Percentiles rank a stretch among this genome's conserved stretches.
Conservation (phyloP, 108 stramenopile species). For the Nitzschia inconspicua region DNA sequence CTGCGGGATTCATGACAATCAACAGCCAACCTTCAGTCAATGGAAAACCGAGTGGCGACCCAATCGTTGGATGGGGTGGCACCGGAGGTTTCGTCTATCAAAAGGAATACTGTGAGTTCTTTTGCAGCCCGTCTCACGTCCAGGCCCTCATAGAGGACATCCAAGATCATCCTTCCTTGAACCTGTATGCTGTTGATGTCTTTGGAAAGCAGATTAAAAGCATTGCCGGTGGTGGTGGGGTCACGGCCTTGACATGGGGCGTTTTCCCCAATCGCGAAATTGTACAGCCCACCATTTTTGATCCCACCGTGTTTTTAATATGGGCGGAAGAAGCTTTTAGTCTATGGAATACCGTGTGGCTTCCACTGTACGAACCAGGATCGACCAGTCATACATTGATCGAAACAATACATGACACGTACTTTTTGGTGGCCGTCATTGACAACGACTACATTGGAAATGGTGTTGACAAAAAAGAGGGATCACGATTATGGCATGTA, state of each 20-base stretch:
- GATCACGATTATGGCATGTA: too few species aligned
- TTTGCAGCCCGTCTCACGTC: constrained; percentile 78
- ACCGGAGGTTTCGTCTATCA: constrained; percentile 93
- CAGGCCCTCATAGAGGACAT: constrained; percentile 60
- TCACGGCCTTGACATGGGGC: constrained; percentile 93
- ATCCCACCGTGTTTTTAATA: constrained; percentile 87
- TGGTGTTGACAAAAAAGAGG: too few species aligned
- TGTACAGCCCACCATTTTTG: constrained; percentile 97
- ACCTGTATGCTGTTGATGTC: constrained; percentile 82
- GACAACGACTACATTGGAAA: constrained; percentile 91
- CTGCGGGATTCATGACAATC: constrained; percentile 89
- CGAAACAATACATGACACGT: constrained; percentile 85
- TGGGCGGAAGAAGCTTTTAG: constrained; percentile 96
- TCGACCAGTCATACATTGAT: constrained; percentile 76
- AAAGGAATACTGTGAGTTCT: constrained; percentile 96
- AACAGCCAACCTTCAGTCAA: constrained; percentile 95
- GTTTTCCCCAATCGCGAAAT: constrained; percentile 81
- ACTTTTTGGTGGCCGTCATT: constrained; percentile 91
- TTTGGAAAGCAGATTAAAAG: constrained; percentile 50
- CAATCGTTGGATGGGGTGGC: constrained; percentile 94
- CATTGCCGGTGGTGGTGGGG: constrained; percentile 58
- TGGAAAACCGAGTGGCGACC: constrained; percentile 72
- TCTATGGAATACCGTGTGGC: constrained; percentile 92
- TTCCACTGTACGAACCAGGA: constrained; percentile 89
- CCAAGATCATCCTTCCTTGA: constrained; percentile 47